phyloP scores from a whole-genome alignment of 768 basidiomycete genomes.

The Cantharellus anzutake region DNA sequence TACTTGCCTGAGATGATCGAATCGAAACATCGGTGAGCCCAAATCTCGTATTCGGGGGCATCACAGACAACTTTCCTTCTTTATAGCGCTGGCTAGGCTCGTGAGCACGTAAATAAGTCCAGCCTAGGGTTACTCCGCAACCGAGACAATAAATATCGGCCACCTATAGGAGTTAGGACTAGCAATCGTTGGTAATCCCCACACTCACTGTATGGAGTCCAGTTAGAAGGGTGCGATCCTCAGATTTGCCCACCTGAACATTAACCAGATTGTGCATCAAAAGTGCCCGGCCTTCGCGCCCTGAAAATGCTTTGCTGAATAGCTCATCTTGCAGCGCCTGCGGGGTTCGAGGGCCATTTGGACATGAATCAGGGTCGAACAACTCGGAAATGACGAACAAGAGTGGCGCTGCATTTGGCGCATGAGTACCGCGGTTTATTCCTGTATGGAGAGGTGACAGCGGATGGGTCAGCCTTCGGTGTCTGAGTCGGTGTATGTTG shows the following conservation, averaged over 20 bases:
- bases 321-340: slow-evolving; percentile 11
- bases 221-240: slow-evolving; percentile 8
- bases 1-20: slow-evolving; percentile 5
- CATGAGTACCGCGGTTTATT: slow-evolving; percentile 6
- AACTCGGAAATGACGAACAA: not conserved
- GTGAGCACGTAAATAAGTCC: slow-evolving; percentile 10
- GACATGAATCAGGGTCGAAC: not conserved
- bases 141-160: slow-evolving; percentile 10
- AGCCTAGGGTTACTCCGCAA: slow-evolving; percentile 9
- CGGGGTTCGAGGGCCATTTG: not conserved
- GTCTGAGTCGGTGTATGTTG: not conserved
- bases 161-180: slow-evolving; percentile 4
- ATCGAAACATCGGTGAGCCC: not conserved
- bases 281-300: slow-evolving; percentile 10
- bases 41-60: not conserved
- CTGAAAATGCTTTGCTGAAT: slow-evolving; percentile 11
- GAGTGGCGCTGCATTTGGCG: slow-evolving; percentile 7
- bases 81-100: slow-evolving; percentile 10
- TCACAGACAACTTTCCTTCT: slow-evolving; percentile 4
- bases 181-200: not conserved
- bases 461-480: not conserved
- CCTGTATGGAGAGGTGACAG: not conserved
- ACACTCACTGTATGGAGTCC: slow-evolving; percentile 10
- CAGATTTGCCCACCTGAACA: slow-evolving; percentile 9
- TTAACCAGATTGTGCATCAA: slow-evolving; percentile 9